Conservation (phyloP, 2,329 filamentous ascomycete species). For the Metarhizium robertsii region DNA sequence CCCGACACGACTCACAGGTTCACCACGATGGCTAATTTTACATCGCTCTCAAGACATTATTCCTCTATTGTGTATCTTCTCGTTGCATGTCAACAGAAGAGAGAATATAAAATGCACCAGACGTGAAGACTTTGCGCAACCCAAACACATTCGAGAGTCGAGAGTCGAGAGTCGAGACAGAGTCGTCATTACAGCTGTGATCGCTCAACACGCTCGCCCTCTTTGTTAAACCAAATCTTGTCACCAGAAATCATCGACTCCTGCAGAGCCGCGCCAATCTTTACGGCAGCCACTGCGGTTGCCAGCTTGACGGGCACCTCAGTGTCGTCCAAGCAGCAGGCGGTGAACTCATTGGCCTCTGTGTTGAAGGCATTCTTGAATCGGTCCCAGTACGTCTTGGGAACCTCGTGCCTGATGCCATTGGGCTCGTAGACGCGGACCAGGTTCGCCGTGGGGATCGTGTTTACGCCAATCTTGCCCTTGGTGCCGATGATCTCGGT, state of each 20-base stretch:
- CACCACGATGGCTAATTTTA: too few species aligned
- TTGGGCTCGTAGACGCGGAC: conserved; percentile 43
- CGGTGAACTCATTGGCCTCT: conserved; percentile 55
- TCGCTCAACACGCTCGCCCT: conserved; percentile 6
- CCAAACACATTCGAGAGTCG: not conserved
- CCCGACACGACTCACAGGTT: too few species aligned
- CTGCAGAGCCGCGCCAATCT: conserved; percentile 52
- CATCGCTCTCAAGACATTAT: too few species aligned
- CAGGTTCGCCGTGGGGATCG: conserved; percentile 42
- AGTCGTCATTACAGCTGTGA: conserved; percentile 2
- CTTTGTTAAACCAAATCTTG: conserved; percentile 48
- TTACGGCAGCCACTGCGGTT: conserved; percentile 48
- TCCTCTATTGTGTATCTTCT: too few species aligned
- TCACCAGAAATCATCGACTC: conserved; percentile 43
- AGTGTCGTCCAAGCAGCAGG: conserved; percentile 44
- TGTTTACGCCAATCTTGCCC: conserved; percentile 54
- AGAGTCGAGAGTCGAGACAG: not conserved
- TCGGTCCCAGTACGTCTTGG: conserved; percentile 50
- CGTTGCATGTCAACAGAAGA: too few species aligned
- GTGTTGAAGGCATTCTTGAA: conserved; percentile 55
- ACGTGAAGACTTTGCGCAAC: too few species aligned
- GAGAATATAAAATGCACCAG: too few species aligned
- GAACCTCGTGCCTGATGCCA: conserved; percentile 46
- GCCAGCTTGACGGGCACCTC: conserved; percentile 45
- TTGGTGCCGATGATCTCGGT: conserved; percentile 60